Percentiles rank a stretch among this genome's conserved stretches.
Conservation (phyloP, 179 eudicot genomes). For the Patellifolia procumbens region DNA sequence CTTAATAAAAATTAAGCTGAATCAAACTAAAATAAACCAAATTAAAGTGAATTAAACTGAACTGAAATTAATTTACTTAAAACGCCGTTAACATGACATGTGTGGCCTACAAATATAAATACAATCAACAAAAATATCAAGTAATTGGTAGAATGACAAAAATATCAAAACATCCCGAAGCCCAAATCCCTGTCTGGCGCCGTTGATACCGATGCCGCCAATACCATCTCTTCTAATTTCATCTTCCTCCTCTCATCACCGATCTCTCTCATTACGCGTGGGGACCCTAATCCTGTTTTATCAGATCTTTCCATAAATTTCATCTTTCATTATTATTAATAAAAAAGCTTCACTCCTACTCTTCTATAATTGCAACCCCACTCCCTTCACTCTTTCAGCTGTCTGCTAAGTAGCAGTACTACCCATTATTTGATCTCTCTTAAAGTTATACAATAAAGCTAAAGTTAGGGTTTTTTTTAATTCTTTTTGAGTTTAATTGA, state of each 20-base stretch:
- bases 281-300: constrained; percentile 6
- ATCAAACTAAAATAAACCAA: too few species aligned
- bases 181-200: constrained; percentile 12
- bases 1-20: too few species aligned
- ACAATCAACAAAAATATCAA: not conserved
- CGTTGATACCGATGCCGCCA: constrained; percentile 25
- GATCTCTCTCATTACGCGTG: constrained; percentile 10
- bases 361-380: not conserved
- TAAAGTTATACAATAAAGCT: not conserved
- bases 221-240: too few species aligned
- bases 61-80: too few species aligned
- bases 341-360: not conserved
- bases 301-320: not conserved
- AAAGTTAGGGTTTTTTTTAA: constrained; percentile 5
- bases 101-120: not conserved
- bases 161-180: not conserved
- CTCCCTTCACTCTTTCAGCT: not conserved
- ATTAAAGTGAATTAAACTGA: too few species aligned
- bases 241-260: not conserved
- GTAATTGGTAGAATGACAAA: not conserved
- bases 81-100: not conserved
- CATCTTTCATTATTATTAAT: not conserved
- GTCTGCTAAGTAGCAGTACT: not conserved
- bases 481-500: not conserved
- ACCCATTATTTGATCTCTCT: not conserved